Base-by-base conservation (phyloP, 768 basidiomycete species). In the Amanita molliuscula region DNA sequence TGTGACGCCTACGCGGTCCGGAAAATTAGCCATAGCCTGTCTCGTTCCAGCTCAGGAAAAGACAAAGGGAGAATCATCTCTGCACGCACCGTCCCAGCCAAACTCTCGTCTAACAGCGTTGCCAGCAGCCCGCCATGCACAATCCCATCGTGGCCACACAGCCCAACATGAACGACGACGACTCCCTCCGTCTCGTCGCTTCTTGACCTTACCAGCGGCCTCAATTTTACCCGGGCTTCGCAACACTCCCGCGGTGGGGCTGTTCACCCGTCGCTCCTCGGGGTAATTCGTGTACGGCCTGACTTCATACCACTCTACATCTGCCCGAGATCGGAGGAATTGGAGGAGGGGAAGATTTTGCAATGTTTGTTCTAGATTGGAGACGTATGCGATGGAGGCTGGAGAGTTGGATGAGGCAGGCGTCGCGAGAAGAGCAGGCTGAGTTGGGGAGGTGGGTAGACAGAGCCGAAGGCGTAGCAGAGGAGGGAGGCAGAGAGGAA, bases 71-170 rank as follows among this genome's bases (percentile, higher is more conserved):
- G 38, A 20, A 38, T 11, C 3, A 47, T 13, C 3, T 15, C 10
- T 38, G 18, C 20, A 59, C 62, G 50, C 59, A 94, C 94, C 58
- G 80, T 85, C 53, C 95, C 69, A 50, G 82, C 83, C 36, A 96
- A 61, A 13, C 74, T 72, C 71, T 99, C 95, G 55, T 99, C 95
- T 48, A 96, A 62, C 15, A 97, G 65, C 2, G 92, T 96, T 35
- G 93, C 91, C n/a, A 97, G 70, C 52, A 97, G 59, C 1, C 95
- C 95, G 0, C 95, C 95, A 58, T 99, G 95, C 2, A 96, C 69
- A 53, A 99, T 92, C 0, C 95, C 95, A 64, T 95, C 92, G 55
- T 95, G 86, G 3, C 89, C 94, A 60, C 95, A 98, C 47, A 98
- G 54, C 1, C 84, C 87, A 2, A 96, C 70, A 58, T 97, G 95